Conservation (phyloP, 179 eudicot species). For the Gypsophila paniculata region DNA sequence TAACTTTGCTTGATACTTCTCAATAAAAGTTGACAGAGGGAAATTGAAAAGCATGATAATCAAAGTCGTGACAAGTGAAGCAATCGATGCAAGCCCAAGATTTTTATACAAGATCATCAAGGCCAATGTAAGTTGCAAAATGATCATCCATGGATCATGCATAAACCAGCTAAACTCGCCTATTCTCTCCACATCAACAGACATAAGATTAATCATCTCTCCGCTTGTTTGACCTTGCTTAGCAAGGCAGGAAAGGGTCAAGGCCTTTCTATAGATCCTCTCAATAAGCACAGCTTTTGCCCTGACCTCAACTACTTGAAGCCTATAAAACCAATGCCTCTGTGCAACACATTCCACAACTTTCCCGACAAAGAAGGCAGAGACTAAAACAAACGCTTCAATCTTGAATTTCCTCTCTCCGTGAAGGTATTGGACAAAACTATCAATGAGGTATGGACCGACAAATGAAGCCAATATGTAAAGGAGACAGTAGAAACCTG, state of each 20-base stretch:
- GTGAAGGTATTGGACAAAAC: slow-evolving; percentile 70
- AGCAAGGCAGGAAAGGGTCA: slow-evolving; percentile 53
- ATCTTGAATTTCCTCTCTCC: no score
- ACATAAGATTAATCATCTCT: slow-evolving; percentile 70
- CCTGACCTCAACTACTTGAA: slow-evolving; percentile 40
- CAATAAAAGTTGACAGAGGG: slow-evolving; percentile 47
- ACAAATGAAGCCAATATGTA: slow-evolving; percentile 42
- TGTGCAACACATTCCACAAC: slow-evolving; percentile 51
- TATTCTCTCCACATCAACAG: slow-evolving; percentile 73
- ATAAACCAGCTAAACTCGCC: slow-evolving; percentile 49
- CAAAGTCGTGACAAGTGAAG: slow-evolving; percentile 49
- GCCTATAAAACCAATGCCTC: slow-evolving; percentile 55
- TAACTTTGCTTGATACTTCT: slow-evolving; percentile 47
- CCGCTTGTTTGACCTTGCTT: slow-evolving; percentile 58
- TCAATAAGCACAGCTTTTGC: slow-evolving; percentile 42
- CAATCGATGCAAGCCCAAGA: slow-evolving; percentile 61
- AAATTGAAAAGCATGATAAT: slow-evolving; percentile 49
- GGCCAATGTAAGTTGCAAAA: slow-evolving; percentile 56
- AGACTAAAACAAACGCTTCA: no score
- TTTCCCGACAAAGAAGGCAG: slow-evolving; percentile 47
- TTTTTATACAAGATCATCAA: slow-evolving; percentile 49
- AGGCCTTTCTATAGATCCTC: slow-evolving; percentile 44
- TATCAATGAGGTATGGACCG: slow-evolving; percentile 64
- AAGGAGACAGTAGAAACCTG: slow-evolving; percentile 39
- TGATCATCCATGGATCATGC: slow-evolving; percentile 61